phyloP scores from a whole-genome alignment of 2,329 filamentous ascomycete species.

The Talaromyces sp. region DNA sequence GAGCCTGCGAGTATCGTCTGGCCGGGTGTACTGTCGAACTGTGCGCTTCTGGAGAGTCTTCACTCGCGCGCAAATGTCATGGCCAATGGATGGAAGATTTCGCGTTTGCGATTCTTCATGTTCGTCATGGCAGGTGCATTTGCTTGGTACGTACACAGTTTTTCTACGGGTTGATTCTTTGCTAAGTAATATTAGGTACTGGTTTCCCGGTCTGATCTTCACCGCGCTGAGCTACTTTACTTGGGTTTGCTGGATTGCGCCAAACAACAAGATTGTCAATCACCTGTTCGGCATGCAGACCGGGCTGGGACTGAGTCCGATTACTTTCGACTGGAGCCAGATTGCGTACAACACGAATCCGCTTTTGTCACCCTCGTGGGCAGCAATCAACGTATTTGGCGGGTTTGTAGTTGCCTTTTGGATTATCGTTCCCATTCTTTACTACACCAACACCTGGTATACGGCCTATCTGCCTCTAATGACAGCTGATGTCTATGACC shows the following conservation, averaged over 20 bases:
- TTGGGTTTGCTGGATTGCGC: slow-evolving; percentile 48
- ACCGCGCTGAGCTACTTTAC: slow-evolving; percentile 46
- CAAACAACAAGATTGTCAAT: slow-evolving; percentile 43
- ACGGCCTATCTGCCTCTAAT: slow-evolving; percentile 57
- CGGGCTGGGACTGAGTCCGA: slow-evolving; percentile 24
- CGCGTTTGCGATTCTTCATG: slow-evolving; percentile 34
- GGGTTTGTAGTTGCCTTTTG: slow-evolving; percentile 23
- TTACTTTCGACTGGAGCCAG: slow-evolving; percentile 31
- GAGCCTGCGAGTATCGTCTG: slow-evolving; percentile 36
- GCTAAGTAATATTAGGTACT: slow-evolving; percentile 37
- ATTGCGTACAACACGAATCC: slow-evolving; percentile 30
- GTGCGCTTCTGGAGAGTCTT: slow-evolving; percentile 33
- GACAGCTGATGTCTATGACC: slow-evolving; percentile 55
- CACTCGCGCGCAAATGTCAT: slow-evolving; percentile 33
- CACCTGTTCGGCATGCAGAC: slow-evolving; percentile 41
- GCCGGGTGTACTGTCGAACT: slow-evolving; percentile 35
- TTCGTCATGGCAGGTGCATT: slow-evolving; percentile 26
- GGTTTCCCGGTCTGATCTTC: slow-evolving; percentile 49
- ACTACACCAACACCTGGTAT: slow-evolving; percentile 47
- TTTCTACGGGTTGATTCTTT: neutral
- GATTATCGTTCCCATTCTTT: slow-evolving; percentile 27
- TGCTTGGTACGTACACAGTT: slow-evolving; percentile 12
- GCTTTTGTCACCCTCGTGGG: slow-evolving; percentile 26
- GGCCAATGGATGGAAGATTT: slow-evolving; percentile 35
- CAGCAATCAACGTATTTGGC: slow-evolving; percentile 28